Percentiles rank a stretch among this genome's conserved stretches.
Evolutionary conservation across 2,329 filamentous ascomycete genomes (phyloP).

Genomic region (Aphanocladium album): DNA sequence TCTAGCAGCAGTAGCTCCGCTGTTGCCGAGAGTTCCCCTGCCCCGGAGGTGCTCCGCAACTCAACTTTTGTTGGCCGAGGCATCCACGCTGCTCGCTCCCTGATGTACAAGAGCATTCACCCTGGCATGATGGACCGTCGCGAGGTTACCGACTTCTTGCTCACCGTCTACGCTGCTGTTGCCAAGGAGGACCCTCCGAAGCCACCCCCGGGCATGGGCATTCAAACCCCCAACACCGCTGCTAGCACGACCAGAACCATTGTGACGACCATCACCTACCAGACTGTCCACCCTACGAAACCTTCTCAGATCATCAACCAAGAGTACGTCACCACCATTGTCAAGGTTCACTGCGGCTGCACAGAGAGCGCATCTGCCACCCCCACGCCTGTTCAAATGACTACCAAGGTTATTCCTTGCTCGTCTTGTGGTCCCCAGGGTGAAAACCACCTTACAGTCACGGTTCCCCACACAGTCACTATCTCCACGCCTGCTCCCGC

Average conservation of each 20-base stretch:
- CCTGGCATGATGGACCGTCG: conserved; percentile 19
- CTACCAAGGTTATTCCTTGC: conserved; percentile 9
- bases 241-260: background rate
- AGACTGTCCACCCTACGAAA: conserved; percentile 6
- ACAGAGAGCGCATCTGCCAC: background rate
- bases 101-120: conserved; percentile 9
- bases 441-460: conserved; percentile 3
- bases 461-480: background rate
- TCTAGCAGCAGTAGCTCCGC: background rate
- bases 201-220: conserved; percentile 30
- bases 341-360: conserved; percentile 12
- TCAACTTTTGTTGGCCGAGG: background rate
- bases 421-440: background rate
- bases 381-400: conserved; percentile 1
- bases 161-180: conserved; percentile 40
- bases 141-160: conserved; percentile 27
- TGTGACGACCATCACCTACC: conserved; percentile 10
- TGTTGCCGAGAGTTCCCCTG: background rate
- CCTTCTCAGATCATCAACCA: conserved; percentile 1
- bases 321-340: conserved; percentile 4
- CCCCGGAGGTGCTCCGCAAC: background rate
- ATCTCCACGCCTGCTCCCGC: background rate
- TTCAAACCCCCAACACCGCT: background rate
- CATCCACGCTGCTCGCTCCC: background rate
- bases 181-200: conserved; percentile 23